Base-by-base conservation (phyloP, 2,329 filamentous ascomycete genomes). In the Leptographium wingfieldii region DNA sequence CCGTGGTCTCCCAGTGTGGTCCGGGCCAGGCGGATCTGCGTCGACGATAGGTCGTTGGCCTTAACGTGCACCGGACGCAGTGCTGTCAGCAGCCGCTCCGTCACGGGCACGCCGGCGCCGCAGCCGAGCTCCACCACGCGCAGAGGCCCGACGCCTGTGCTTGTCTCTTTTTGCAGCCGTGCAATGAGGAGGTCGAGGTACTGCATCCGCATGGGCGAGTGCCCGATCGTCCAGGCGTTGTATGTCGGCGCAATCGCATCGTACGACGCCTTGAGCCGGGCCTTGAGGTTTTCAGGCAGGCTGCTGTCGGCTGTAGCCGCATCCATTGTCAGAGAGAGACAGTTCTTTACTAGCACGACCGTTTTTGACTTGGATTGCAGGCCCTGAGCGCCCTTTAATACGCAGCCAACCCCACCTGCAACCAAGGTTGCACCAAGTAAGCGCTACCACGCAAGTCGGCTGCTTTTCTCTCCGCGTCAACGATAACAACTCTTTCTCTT, bases 71-170 rank as follows among this genome's bases (percentile, higher is more conserved):
- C 56, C 3, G 55, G 48, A 31, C 58, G 54, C 40, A 61, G 46
- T 27, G 55, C 61, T 55, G 62, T 56, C 5, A 76, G 67, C 14
- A 76, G 69, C 53, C 61, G 67, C 56, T 67, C 61, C 1, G 71
- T 71, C 14, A 72, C 69, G 9, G 74, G 74, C 9, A 70, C 46
- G 43, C 74, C 74, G 40, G 69, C 66, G 51, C 75, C 75, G 65
- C 73, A 75, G 52, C 75, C 75, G 9, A 77, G 69, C 61, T 77
- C 75, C 31, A 77, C 71, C 27, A 73, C 66, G 22, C 60, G 56
- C 19, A 67, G 53, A 22, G 55, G 38, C 6, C n/a, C 22, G 11
- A 16, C 10, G 25, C 1, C 9, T 53, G n/a, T 60, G 53, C 16
- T 35, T 51, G 57, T 59, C 11, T 56, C 57, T 19, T 12, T 61